phyloP scores from a whole-genome alignment of 495 filamentous ascomycete species.

The Tetracladium setigerum region DNA sequence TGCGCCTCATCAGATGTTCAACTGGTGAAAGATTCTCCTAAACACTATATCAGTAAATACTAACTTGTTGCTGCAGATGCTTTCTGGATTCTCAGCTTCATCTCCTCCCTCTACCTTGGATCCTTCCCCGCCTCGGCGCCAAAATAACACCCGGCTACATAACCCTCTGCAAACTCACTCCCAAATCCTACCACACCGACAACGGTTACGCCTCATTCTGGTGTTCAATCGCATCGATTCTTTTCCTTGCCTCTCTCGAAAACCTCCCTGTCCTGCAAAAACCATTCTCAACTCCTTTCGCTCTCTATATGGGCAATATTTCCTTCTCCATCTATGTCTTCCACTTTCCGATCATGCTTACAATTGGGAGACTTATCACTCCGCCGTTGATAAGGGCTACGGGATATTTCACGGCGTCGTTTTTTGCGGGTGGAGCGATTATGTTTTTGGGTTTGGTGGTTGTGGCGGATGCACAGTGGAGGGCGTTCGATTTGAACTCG shows the following conservation, averaged over 20 bases:
- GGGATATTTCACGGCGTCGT: conserved; percentile 30
- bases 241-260: conserved; percentile 48
- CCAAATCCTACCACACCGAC: neutral
- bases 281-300: conserved; percentile 45
- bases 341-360: conserved; percentile 41
- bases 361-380: conserved; percentile 39
- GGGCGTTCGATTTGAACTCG: conserved; percentile 43
- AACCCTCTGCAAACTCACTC: neutral
- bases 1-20: neutral
- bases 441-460: conserved; percentile 40
- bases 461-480: conserved; percentile 48
- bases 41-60: neutral
- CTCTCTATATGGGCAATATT: conserved; percentile 56
- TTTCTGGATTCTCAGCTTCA: conserved; percentile 4
- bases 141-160: neutral
- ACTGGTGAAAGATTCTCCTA: neutral
- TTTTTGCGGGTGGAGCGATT: conserved; percentile 36
- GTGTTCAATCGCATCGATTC: conserved; percentile 46
- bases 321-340: conserved; percentile 51
- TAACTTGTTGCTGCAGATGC: neutral
- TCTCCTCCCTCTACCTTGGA: neutral
- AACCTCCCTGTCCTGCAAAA: conserved; percentile 42
- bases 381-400: conserved; percentile 29
- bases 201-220: conserved; percentile 38
- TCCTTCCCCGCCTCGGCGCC: neutral